A percentile compares a stretch with the other conserved stretches of the same genome.
Conservation (phyloP, 106 monocot species). For the Phalaenopsis aphrodite region DNA sequence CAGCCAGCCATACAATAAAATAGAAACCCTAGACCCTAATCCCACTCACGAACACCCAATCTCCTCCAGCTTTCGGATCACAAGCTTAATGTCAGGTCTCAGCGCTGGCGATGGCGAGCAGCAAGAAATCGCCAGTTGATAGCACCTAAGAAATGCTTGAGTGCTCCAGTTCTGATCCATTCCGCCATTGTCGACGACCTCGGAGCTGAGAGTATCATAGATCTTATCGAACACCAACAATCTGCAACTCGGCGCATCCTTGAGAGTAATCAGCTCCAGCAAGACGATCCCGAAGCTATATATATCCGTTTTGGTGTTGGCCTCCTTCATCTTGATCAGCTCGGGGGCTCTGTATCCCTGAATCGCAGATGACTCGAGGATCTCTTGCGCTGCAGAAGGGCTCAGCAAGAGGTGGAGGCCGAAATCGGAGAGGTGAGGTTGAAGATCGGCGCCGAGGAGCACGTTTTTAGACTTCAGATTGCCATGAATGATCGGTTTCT, state of each 20-base stretch:
- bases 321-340: constrained; percentile 83
- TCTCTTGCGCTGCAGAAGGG: constrained; percentile 55
- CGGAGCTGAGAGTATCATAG: constrained; percentile 38
- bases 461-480: constrained; percentile 86
- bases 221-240: constrained; percentile 53
- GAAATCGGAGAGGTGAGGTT: constrained; percentile 72
- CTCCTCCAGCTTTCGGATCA: constrained; percentile 59
- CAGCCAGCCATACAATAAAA: not conserved
- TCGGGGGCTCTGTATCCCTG: constrained; percentile 90
- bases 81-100: constrained; percentile 64
- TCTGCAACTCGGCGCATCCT: constrained; percentile 41
- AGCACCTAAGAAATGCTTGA: constrained; percentile 40
- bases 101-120: constrained; percentile 67
- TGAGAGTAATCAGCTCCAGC: constrained; percentile 69
- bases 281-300: constrained; percentile 81
- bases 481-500: constrained; percentile 68
- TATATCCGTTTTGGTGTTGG: constrained; percentile 56
- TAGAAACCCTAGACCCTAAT: not conserved
- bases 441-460: constrained; percentile 46
- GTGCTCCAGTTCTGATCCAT: constrained; percentile 21
- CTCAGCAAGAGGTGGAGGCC: constrained; percentile 75
- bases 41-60: not conserved
- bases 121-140: constrained; percentile 71
- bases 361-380: constrained; percentile 58
- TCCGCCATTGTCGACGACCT: constrained; percentile 18